Conservation (phyloP, 2,329 filamentous ascomycete species). For the Neopestalotiopsis sp. region DNA sequence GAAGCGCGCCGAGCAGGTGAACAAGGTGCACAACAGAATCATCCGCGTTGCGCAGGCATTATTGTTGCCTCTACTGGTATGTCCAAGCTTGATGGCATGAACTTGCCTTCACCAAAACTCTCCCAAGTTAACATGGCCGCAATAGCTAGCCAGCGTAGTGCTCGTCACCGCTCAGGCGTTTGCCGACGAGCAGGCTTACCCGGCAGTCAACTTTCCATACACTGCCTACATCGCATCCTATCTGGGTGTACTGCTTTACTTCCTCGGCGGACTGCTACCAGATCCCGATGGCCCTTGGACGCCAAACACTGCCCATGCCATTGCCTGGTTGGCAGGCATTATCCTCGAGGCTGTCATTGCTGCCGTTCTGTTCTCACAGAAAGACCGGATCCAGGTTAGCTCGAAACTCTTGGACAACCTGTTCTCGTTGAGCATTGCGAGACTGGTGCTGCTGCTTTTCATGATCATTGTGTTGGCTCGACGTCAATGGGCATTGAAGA, state of each 20-base stretch:
- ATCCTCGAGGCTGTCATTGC: slow-evolving; percentile 44
- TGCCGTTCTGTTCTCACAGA: slow-evolving; percentile 38
- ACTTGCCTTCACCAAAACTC: background rate
- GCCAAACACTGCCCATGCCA: slow-evolving; percentile 41
- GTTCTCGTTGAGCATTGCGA: slow-evolving; percentile 37
- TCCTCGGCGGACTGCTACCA: slow-evolving; percentile 46
- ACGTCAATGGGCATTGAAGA: slow-evolving; percentile 38
- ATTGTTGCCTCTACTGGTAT: slow-evolving; percentile 36
- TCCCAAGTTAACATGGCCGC: background rate
- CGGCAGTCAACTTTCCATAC: slow-evolving; percentile 39
- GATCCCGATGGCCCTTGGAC: slow-evolving; percentile 52
- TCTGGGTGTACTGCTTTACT: slow-evolving; percentile 47
- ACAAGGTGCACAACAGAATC: slow-evolving; percentile 37
- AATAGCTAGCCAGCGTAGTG: slow-evolving; percentile 39
- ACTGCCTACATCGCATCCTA: slow-evolving; percentile 49
- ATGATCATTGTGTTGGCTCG: slow-evolving; percentile 40
- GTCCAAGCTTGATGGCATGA: background rate
- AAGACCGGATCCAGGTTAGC: slow-evolving; percentile 36
- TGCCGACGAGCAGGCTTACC: slow-evolving; percentile 23
- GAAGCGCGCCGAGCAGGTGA: slow-evolving; percentile 35
- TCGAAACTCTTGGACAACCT: slow-evolving; percentile 36
- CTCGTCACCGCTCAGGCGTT: slow-evolving; percentile 40
- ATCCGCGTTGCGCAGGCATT: slow-evolving; percentile 43
- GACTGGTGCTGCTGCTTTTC: slow-evolving; percentile 39
- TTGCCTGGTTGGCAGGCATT: slow-evolving; percentile 42